phyloP scores from a whole-genome alignment of 495 filamentous ascomycete species.

The Hyaloscypha finlandica region DNA sequence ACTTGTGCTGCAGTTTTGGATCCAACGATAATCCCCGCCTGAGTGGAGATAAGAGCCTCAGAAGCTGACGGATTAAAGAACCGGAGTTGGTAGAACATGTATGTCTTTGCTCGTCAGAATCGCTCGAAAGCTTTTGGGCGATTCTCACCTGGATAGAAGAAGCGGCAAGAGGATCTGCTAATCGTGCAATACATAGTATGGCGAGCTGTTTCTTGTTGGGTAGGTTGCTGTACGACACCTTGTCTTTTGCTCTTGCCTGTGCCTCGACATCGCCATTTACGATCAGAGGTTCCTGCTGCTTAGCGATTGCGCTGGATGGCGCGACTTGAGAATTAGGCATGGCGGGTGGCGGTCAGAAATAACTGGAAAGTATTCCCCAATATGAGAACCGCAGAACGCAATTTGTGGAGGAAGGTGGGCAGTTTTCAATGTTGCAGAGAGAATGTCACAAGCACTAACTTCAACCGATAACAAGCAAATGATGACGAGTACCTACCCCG shows the following conservation, averaged over 20 bases:
- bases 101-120: neutral
- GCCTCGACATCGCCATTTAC: neutral
- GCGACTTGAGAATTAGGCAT: neutral
- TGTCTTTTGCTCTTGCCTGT: neutral
- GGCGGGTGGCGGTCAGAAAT: neutral
- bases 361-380: neutral
- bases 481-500: neutral
- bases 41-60: neutral
- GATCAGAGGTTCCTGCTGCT: neutral
- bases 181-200: neutral
- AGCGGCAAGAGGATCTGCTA: neutral
- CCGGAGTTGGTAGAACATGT: constrained; percentile 1
- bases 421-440: neutral
- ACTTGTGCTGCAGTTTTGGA: neutral
- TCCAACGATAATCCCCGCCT: neutral
- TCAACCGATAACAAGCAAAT: neutral
- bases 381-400: neutral
- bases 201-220: neutral
- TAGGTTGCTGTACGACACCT: neutral
- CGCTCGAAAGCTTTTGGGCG: neutral
- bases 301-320: neutral
- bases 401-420: neutral
- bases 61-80: neutral
- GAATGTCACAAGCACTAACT: neutral
- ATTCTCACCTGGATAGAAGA: neutral